These are phyloP conservation scores for Aspergillus neotritici DNA, from an alignment of 2,329 filamentous ascomycete genomes.

Conservation along the genomic window DNA sequence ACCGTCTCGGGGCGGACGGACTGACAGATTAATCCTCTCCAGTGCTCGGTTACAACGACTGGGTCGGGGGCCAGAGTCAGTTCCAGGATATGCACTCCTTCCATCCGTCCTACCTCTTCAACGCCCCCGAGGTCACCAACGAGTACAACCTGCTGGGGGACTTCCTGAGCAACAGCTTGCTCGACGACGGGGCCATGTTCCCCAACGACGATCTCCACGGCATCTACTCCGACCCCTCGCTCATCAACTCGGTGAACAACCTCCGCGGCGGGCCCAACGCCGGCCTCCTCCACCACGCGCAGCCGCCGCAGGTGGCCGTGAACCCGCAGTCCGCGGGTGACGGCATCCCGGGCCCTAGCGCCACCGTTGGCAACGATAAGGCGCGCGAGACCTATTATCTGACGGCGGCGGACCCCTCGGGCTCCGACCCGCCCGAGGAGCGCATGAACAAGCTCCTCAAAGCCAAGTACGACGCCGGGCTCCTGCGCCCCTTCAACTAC, in stretches of 20 bases:
- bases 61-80: constrained; percentile 70
- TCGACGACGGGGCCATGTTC: constrained; percentile 73
- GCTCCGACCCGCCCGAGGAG: constrained; percentile 79
- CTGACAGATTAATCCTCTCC: constrained; percentile 23
- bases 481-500: constrained; percentile 97
- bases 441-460: constrained; percentile 90
- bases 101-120: constrained; percentile 92
- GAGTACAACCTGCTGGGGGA: constrained; percentile 97
- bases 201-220: constrained; percentile 60
- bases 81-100: constrained; percentile 93
- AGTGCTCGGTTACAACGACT: constrained; percentile 82
- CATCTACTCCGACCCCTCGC: constrained; percentile 55
- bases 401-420: constrained; percentile 90
- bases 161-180: constrained; percentile 83
- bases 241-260: constrained; percentile 41
- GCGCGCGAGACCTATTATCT: constrained; percentile 83
- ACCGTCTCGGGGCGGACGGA: constrained; percentile 9
- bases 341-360: constrained; percentile 56
- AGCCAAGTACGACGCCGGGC: constrained; percentile 91
- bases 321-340: constrained; percentile 39
- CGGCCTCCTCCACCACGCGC: constrained; percentile 31
- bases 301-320: constrained; percentile 28
- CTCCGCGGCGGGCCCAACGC: constrained; percentile 25
- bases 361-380: constrained; percentile 61
- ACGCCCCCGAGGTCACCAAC: constrained; percentile 86